phyloP scores from a whole-genome alignment of 2,329 filamentous ascomycete genomes.

The Sporothrix dimorphospora region DNA sequence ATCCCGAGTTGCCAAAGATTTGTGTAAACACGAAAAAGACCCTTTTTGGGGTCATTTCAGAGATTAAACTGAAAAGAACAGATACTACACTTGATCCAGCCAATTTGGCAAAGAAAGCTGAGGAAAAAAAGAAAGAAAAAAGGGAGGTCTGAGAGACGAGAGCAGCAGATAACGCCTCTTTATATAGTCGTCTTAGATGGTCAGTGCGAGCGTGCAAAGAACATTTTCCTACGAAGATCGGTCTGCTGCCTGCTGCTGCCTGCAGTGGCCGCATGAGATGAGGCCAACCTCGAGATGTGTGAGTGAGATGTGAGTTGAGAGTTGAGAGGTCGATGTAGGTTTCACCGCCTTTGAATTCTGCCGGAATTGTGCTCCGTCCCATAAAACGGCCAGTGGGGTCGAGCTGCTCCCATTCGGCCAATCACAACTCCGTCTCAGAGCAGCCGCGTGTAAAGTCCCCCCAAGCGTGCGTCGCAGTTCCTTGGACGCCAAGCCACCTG shows the following conservation, averaged over 20 bases:
- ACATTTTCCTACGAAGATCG: not conserved
- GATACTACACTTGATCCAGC: conserved; percentile 93
- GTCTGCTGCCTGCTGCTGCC: conserved; percentile 1
- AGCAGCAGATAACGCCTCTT: not conserved
- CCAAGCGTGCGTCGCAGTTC: not conserved
- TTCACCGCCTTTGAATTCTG: conserved; percentile 29
- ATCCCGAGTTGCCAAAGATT: conserved; percentile 64
- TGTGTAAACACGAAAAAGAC: conserved; percentile 71
- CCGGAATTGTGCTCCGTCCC: not conserved
- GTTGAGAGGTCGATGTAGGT: not conserved
- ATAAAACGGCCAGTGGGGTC: conserved; percentile 15
- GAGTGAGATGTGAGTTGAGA: not conserved
- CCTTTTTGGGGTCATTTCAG: conserved; percentile 74
- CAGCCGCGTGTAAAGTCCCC: conserved; percentile 28
- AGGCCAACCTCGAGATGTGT: not conserved
- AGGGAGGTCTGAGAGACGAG: not conserved
- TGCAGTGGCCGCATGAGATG: not conserved
- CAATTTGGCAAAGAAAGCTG: conserved; percentile 56
- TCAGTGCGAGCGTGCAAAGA: conserved; percentile 6
- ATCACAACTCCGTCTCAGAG: conserved; percentile 8
- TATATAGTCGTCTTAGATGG: conserved; percentile 8
- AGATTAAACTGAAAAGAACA: conserved; percentile 97
- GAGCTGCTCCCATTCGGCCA: not conserved
- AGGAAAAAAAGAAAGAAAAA: conserved; percentile 53
- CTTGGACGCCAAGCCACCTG: conserved; percentile 28